Evolutionary conservation across 176 grass and related monocot genomes (phyloP), one percentile per base, ranked within the genome.

Genomic region (Aegilops tauschii): DNA sequence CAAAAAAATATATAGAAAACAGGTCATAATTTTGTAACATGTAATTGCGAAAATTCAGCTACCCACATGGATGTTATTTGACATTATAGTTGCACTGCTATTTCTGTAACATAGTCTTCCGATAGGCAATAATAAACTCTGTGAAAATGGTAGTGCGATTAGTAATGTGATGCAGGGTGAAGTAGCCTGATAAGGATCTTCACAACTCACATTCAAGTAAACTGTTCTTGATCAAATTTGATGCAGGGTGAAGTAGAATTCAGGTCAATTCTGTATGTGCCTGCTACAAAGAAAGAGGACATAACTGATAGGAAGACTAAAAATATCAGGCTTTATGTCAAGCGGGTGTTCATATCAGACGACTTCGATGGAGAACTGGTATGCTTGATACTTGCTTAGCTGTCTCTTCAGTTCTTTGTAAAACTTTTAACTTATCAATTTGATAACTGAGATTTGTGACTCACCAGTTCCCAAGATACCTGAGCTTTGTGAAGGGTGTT

Each of bases 401-500:
- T 31, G 44, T 86, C 14, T 81, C 73, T 61, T 79, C 65, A 47
- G 25, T 69, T 80, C 17, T 77, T 78, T 71, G 5, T 77, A 40
- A 71, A 65, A 30, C 59, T 14, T 50, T 50, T 20, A 44, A 29
- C 35, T 30, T 29, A 8, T 44, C 20, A 64, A 36, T 81, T 54
- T 85, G 65, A 61, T 76, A 27, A 40, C 61, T 76, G 39, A 65
- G 21, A 45, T 37, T 45, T 72, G 21, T 83, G 58, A 76, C 63
- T 91, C 59, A 69, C 49, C 87, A 99, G 97, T 99, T 99, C 59
- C 97, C 97, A 73, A 99, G 89, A 83, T 99, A 99, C 80, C 86
- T 99, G 77, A 96, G 97, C 92, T 99, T 99, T 93, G 90, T 99
- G 20, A 99, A 94, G 83, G 97, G 94, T 87, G 97, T 96, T 83